These are phyloP conservation scores for Arctium lappa DNA, from an alignment of 129 eudicot species.

Conservation along the genomic window DNA sequence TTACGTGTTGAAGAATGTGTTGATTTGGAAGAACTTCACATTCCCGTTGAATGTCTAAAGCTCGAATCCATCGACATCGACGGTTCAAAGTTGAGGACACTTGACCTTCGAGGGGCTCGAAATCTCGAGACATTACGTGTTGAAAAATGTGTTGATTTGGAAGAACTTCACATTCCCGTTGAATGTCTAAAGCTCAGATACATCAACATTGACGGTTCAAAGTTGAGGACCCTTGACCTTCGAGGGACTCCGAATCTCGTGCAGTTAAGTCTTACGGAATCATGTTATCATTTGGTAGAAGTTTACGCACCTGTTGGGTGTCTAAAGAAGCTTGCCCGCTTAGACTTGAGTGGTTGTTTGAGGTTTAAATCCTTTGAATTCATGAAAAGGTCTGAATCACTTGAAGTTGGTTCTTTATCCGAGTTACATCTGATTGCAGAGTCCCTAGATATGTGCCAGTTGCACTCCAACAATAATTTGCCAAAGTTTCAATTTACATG, in stretches of 20 bases:
- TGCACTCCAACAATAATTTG: neutral
- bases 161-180: no score
- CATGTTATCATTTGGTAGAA: neutral
- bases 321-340: neutral
- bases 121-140: neutral
- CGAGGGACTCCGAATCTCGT: neutral
- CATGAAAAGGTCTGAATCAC: neutral
- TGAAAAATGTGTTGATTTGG: no score
- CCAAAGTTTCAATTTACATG: neutral
- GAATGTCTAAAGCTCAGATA: neutral
- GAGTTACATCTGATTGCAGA: neutral
- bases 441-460: neutral
- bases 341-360: neutral
- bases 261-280: neutral
- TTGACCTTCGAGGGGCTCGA: neutral
- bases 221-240: neutral
- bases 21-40: no score
- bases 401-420: neutral
- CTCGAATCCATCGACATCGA: no score
- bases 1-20: no score
- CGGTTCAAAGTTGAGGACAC: no score
- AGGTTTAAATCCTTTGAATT: neutral
- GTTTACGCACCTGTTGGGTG: neutral
- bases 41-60: no score
- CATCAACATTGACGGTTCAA: neutral